These are phyloP conservation scores for Stephanocyclus meneghinianus DNA, from an alignment of 352 stramenopile species.

Conservation along the genomic window DNA sequence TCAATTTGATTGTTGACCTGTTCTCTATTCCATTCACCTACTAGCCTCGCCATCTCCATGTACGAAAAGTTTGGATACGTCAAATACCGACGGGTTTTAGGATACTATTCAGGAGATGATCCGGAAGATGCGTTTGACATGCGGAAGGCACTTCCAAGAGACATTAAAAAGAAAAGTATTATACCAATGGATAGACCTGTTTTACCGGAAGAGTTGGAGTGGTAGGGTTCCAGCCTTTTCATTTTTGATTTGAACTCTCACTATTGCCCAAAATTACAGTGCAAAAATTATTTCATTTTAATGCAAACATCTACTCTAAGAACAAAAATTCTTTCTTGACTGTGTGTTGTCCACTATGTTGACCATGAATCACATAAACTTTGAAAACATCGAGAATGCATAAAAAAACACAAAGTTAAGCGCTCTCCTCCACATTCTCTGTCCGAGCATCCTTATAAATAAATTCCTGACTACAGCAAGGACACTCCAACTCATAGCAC, in stretches of 20 bases:
- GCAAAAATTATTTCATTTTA: too few relatives aligned
- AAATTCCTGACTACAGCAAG: slow-evolving; percentile 67
- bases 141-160: slow-evolving; percentile 60
- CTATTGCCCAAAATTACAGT: too few relatives aligned
- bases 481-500: slow-evolving; percentile 61
- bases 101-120: slow-evolving; percentile 63
- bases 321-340: not conserved
- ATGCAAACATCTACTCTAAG: too few relatives aligned
- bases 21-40: slow-evolving; percentile 89
- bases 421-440: not conserved
- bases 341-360: not conserved
- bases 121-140: slow-evolving; percentile 82
- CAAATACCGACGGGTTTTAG: slow-evolving; percentile 69
- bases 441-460: slow-evolving; percentile 10
- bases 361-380: too few relatives aligned
- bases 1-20: slow-evolving; percentile 90
- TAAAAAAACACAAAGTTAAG: not conserved
- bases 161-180: too few relatives aligned
- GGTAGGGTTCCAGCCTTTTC: not conserved
- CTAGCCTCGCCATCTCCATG: slow-evolving; percentile 76
- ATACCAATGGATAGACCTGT: too few relatives aligned
- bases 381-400: too few relatives aligned
- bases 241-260: not conserved
- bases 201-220: not conserved
- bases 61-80: slow-evolving; percentile 83